Evolutionary conservation across 345 rosid species (phyloP).

Genomic region (Jatropha curcas): DNA sequence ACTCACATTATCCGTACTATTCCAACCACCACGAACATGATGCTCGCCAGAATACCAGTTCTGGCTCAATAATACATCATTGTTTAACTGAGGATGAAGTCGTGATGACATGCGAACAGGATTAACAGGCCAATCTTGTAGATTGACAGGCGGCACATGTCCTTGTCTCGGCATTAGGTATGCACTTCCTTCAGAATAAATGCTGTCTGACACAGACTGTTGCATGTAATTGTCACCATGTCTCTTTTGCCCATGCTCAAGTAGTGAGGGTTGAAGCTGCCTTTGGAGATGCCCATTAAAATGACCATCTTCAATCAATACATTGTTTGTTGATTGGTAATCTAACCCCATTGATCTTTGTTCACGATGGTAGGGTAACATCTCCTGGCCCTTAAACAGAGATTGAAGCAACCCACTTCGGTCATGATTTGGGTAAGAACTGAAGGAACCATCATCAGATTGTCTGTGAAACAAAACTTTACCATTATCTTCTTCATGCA

Average conservation of each 20-base stretch:
- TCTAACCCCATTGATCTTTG: constrained; percentile 55
- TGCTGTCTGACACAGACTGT: constrained; percentile 49
- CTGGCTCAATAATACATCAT: constrained; percentile 52
- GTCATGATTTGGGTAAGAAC: constrained; percentile 58
- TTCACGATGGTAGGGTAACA: constrained; percentile 45
- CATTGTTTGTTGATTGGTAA: constrained; percentile 55
- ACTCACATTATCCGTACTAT: constrained; percentile 43
- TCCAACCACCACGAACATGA: constrained; percentile 67
- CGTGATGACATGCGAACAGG: constrained; percentile 50
- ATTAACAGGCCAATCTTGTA: constrained; percentile 60
- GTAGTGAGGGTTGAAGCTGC: constrained; percentile 51
- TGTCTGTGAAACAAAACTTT: constrained; percentile 54
- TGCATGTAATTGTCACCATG: constrained; percentile 51
- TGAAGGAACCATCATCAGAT: constrained; percentile 49
- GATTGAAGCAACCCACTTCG: constrained; percentile 85
- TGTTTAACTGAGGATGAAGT: constrained; percentile 44
- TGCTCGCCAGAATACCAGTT: constrained; percentile 64
- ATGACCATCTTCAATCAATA: constrained; percentile 49
- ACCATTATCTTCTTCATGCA: constrained; percentile 42
- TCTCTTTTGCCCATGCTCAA: constrained; percentile 58
- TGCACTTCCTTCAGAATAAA: constrained; percentile 56
- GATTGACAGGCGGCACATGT: constrained; percentile 37
- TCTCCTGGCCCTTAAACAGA: constrained; percentile 61
- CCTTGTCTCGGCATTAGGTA: constrained; percentile 61
- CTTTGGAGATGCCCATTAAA: constrained; percentile 59